phyloP scores from a whole-genome alignment of 2,329 filamentous ascomycete species.

The Fusarium solani-melongenae region DNA sequence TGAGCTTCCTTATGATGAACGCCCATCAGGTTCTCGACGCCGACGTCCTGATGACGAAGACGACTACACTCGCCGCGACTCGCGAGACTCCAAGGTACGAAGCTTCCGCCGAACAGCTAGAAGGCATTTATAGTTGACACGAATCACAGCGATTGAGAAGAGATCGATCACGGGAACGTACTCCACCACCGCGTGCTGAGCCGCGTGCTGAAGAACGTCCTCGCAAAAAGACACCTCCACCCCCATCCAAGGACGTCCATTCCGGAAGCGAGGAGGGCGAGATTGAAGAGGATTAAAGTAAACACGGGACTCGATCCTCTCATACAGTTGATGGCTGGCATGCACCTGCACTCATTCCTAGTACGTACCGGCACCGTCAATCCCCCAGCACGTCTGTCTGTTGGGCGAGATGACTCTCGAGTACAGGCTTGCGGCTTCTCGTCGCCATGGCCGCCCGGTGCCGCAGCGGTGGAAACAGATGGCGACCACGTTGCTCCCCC shows the following conservation, averaged over 20 bases:
- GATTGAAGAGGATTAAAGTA: slow-evolving; percentile 81
- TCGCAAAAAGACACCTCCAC: slow-evolving; percentile 67
- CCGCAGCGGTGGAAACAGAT: slow-evolving; percentile 32
- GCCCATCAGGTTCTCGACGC: slow-evolving; percentile 74
- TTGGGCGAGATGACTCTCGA: slow-evolving; percentile 45
- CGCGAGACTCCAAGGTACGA: slow-evolving; percentile 74
- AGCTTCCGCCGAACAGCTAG: not conserved
- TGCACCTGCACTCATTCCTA: slow-evolving; percentile 31
- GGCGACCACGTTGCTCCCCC: slow-evolving; percentile 28
- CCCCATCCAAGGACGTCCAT: slow-evolving; percentile 62
- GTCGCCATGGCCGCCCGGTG: slow-evolving; percentile 30
- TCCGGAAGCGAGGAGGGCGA: slow-evolving; percentile 96
- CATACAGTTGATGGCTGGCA: not conserved
- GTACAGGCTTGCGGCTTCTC: slow-evolving; percentile 41
- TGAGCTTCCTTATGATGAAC: slow-evolving; percentile 88
- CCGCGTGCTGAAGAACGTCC: slow-evolving; percentile 61
- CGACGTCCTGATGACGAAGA: slow-evolving; percentile 83
- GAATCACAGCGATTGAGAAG: slow-evolving; percentile 64
- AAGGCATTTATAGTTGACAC: slow-evolving; percentile 41
- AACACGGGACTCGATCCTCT: not conserved
- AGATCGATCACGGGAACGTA: slow-evolving; percentile 70
- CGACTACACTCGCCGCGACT: slow-evolving; percentile 72
- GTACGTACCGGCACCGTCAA: slow-evolving; percentile 44
- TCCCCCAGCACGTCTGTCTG: slow-evolving; percentile 30
- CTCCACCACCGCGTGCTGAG: slow-evolving; percentile 67